Evolutionary conservation across 352 stramenopile genomes (phyloP), one percentile per base, ranked within the genome.

Genomic region (Phytopythium cucurbitacearum): DNA sequence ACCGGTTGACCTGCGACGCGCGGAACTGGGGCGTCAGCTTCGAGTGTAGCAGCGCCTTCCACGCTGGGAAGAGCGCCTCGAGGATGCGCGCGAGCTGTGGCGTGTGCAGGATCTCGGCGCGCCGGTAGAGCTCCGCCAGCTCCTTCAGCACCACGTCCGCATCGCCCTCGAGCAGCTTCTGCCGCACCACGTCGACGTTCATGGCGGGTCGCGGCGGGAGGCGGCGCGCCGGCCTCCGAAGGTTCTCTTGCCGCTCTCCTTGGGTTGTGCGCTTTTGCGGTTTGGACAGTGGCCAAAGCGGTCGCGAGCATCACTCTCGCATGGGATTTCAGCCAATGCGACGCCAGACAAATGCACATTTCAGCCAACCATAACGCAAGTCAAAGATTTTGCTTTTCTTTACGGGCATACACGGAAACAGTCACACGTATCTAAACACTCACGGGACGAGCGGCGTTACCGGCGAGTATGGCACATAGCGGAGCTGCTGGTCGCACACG

Each of bases 21-120:
- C 62, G 73, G 55, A 80, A 56, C 65, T 97, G 89, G 53, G 85
- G 85, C 51, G 74, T 65, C 12, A 95, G 59, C 50, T 85, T 84
- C 12, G 64, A 58, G 21, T 91, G 80, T 60, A 97, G 69, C n/a
- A 97, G 73, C 51, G 72, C 60, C 51, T 89, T 87, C 80, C 89
- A 96, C 12, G 89, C 85, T 1, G 93, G 93, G 44, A 98, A 94
- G 42, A 98, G 80, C 46, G 75, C 73, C 48, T 97, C 90, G 21
- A 98, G 74, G 61, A 98, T 95, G 45, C 83, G 78, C 42, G 77
- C 69, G 52, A 97, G 94, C 75, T 98, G 87, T 45, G 80, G 76
- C 37, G 93, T 97, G 72, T 92, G 83, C 44, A 95, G 73, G 56
- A 93, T 83, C 60, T 95, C 85, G 15, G 80, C 83, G 58, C 82